These are phyloP conservation scores for Malus orientalis DNA, from an alignment of 306 rosid genomes.

Conservation along the genomic window DNA sequence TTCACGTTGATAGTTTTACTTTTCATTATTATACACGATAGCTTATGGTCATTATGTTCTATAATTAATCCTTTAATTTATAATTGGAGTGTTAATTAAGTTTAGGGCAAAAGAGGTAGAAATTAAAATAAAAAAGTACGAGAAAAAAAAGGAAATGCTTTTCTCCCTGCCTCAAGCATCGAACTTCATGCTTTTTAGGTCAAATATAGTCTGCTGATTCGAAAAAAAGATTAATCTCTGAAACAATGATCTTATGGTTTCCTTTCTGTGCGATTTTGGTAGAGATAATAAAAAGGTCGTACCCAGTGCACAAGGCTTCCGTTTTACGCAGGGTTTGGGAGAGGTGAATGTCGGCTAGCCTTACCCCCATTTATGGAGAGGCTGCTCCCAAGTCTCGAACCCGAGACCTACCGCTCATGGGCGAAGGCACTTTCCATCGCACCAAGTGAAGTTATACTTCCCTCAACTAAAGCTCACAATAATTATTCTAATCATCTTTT, in stretches of 20 bases:
- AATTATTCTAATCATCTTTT: neutral
- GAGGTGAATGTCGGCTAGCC: too few relatives aligned
- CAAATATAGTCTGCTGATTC: conserved; percentile 2
- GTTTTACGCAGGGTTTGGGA: too few relatives aligned
- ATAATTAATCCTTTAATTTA: neutral
- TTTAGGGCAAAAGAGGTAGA: conserved; percentile 20
- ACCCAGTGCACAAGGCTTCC: too few relatives aligned
- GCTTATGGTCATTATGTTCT: neutral
- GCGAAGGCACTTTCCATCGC: too few relatives aligned
- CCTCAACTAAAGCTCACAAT: neutral
- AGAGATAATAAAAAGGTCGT: neutral
- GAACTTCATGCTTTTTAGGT: conserved; percentile 38
- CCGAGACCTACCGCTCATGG: too few relatives aligned
- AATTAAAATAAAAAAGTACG: conserved; percentile 17
- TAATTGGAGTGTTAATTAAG: neutral
- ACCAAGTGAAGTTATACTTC: neutral
- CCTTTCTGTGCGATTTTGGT: neutral
- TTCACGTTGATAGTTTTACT: neutral
- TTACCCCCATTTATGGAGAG: too few relatives aligned
- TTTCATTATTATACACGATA: neutral
- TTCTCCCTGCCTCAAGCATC: conserved; percentile 34
- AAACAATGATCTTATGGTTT: neutral
- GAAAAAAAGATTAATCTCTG: neutral
- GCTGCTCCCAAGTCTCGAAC: too few relatives aligned
- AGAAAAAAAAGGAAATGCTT: conserved; percentile 26